Evolutionary conservation across 805 yeast species (phyloP).

Genomic region (Pichia nanzhaoensis): DNA sequence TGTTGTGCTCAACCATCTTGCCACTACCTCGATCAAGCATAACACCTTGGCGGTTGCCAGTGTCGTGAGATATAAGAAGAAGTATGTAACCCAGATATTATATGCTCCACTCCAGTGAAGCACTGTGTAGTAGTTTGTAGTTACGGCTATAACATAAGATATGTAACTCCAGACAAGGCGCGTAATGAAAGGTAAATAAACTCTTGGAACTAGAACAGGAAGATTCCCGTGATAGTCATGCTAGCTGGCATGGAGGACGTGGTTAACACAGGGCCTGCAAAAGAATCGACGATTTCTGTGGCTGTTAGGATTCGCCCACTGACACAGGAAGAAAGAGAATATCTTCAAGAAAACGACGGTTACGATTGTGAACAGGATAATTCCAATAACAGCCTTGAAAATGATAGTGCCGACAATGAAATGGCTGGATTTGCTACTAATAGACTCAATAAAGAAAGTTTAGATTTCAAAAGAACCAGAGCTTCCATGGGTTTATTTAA

Average conservation of each 20-base stretch:
- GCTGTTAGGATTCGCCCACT: conserved; percentile 84
- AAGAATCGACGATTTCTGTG: conserved; percentile 61
- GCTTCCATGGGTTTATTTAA: background rate
- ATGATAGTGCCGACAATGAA: background rate
- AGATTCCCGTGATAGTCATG: too few relatives aligned
- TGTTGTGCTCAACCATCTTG: conserved; percentile 87
- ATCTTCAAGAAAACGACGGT: conserved; percentile 3
- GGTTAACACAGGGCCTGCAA: conserved; percentile 4
- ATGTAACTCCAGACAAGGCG: background rate
- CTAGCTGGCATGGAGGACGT: background rate
- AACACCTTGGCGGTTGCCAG: conserved; percentile 91
- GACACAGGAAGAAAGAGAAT: conserved; percentile 46
- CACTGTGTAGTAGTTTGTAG: background rate
- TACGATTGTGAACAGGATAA: conserved; percentile 17
- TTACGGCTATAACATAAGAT: too few relatives aligned
- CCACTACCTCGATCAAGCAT: conserved; percentile 92
- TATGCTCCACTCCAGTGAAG: conserved; percentile 72
- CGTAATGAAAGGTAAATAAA: conserved; percentile 4
- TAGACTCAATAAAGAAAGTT: too few relatives aligned
- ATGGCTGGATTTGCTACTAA: too few relatives aligned
- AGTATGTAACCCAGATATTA: conserved; percentile 84
- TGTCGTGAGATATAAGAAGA: conserved; percentile 79
- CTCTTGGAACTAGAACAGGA: background rate
- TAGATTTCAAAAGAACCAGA: background rate
- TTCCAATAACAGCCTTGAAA: background rate